Evolutionary conservation across 2,329 filamentous ascomycete species (phyloP).

Genomic region (Colletotrichum coccodes): DNA sequence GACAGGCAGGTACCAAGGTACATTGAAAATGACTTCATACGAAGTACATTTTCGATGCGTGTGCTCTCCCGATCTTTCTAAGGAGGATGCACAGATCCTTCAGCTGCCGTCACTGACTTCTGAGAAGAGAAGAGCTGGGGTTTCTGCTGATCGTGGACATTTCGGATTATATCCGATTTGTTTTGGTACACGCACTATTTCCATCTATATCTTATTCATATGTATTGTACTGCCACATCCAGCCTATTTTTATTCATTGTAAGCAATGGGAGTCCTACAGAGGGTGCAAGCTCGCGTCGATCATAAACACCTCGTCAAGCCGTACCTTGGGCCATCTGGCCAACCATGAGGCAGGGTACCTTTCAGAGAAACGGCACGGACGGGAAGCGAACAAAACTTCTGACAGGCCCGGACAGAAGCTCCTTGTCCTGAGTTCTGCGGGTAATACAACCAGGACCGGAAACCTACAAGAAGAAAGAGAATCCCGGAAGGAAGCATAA

Average conservation of each 20-base stretch:
- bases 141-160: not conserved
- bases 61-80: not conserved
- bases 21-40: not conserved
- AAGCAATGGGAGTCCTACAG: not conserved
- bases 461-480: constrained; percentile 6
- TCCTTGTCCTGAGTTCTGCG: not conserved
- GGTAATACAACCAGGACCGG: constrained; percentile 11
- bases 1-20: constrained; percentile 6
- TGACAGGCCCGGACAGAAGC: constrained; percentile 15
- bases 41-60: not conserved
- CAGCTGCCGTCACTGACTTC: constrained; percentile 4
- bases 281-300: not conserved
- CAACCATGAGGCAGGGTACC: constrained; percentile 4
- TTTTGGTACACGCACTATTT: not conserved
- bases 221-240: not conserved
- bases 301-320: not conserved
- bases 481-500: not conserved
- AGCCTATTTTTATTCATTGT: not conserved
- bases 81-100: constrained; percentile 18
- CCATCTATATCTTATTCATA: not conserved
- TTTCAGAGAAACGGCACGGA: constrained; percentile 14
- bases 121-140: not conserved
- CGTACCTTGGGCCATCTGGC: not conserved
- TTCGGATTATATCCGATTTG: not conserved
- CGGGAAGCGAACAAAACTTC: constrained; percentile 16